These are phyloP conservation scores for Candida germanica DNA, from an alignment of 805 yeast species.

Conservation along the genomic window DNA sequence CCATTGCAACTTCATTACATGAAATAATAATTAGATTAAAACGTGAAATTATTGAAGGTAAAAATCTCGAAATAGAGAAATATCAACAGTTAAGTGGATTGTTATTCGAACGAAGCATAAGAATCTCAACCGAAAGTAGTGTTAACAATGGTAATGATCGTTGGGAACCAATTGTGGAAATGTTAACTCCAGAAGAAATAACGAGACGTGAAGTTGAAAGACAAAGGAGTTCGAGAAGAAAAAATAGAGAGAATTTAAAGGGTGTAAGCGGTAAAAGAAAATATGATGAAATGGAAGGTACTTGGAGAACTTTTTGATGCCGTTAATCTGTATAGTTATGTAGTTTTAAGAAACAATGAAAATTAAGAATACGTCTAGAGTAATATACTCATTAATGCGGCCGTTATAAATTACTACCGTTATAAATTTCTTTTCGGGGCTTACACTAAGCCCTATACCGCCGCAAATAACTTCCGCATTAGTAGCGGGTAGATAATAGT, in stretches of 20 bases:
- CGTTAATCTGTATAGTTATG: too few species aligned
- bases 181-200: conserved; percentile 85
- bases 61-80: conserved; percentile 41
- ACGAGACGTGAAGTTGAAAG: conserved; percentile 94
- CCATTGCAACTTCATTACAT: conserved; percentile 82
- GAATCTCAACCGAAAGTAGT: conserved; percentile 57
- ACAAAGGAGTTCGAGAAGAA: conserved; percentile 84
- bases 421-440: too few species aligned
- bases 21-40: conserved; percentile 75
- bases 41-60: conserved; percentile 62
- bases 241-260: conserved; percentile 83
- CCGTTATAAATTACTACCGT: too few species aligned
- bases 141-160: conserved; percentile 72
- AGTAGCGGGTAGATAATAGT: conserved; percentile 1
- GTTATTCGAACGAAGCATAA: conserved; percentile 41
- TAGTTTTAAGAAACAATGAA: too few species aligned
- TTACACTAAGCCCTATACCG: too few species aligned
- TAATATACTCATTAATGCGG: too few species aligned
- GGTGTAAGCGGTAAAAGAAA: conserved; percentile 44
- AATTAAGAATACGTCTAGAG: too few species aligned
- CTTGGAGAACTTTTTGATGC: conserved; percentile 13
- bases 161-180: conserved; percentile 89
- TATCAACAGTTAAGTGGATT: conserved; percentile 42
- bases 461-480: conserved; percentile 2
- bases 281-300: conserved; percentile 47